Evolutionary conservation across 352 stramenopile species (phyloP).

Genomic region (Elongisporangium anandrum): DNA sequence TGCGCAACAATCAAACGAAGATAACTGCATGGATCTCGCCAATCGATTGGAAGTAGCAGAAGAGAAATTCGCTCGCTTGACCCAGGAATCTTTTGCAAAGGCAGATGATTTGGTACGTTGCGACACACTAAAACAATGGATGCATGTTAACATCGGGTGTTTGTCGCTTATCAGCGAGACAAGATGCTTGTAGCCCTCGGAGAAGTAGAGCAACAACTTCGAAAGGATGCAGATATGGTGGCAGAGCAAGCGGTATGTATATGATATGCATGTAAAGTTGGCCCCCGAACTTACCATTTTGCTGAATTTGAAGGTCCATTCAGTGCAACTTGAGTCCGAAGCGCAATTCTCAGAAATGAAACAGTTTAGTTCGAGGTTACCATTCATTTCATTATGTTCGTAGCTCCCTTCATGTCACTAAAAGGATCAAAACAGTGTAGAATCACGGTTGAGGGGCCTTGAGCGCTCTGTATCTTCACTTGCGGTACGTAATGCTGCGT

Average conservation of each 20-base stretch:
- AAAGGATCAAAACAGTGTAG: too few relatives aligned
- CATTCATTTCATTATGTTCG: too few relatives aligned
- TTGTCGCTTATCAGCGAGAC: conserved; percentile 13
- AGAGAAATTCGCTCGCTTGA: conserved; percentile 32
- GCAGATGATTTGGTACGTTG: conserved; percentile 46
- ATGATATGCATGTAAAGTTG: neutral
- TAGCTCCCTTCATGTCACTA: too few relatives aligned
- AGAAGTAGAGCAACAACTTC: conserved; percentile 34
- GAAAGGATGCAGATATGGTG: conserved; percentile 25
- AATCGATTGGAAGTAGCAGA: conserved; percentile 37
- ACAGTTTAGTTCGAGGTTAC: conserved; percentile 10
- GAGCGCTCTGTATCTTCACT: neutral
- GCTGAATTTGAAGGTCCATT: too few relatives aligned
- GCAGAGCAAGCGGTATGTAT: conserved; percentile 25
- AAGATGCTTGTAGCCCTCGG: conserved; percentile 29
- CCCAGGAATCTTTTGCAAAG: conserved; percentile 23
- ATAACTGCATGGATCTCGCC: conserved; percentile 19
- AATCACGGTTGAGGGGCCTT: conserved; percentile 17
- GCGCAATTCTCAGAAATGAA: conserved; percentile 12
- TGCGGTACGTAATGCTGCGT: neutral
- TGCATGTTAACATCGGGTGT: too few relatives aligned
- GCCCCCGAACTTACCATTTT: too few relatives aligned
- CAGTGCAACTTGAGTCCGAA: conserved; percentile 11
- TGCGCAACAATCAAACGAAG: conserved; percentile 24
- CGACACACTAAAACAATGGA: neutral